These are phyloP conservation scores for Martiniozyma asiatica DNA, from an alignment of 1,139 yeast genomes.

Conservation along the genomic window DNA sequence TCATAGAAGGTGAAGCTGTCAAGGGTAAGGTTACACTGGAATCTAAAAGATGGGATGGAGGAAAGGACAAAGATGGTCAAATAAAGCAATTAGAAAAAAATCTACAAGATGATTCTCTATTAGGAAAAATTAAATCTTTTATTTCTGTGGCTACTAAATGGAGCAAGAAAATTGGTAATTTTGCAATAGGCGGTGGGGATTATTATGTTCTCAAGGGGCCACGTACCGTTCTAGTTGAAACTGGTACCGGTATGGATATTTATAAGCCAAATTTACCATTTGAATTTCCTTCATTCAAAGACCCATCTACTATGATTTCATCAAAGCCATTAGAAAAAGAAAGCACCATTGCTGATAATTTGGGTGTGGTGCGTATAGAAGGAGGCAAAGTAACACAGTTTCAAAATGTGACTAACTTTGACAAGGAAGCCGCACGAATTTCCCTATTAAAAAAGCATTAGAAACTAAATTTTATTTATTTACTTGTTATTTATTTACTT, in stretches of 20 bases:
- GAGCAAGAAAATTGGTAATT: too few species aligned
- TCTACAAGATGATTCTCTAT: too few species aligned
- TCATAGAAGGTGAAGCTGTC: too few species aligned
- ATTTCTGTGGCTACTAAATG: too few species aligned
- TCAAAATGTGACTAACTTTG: constrained; percentile 33
- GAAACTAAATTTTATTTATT: too few species aligned
- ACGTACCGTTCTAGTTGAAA: constrained; percentile 38
- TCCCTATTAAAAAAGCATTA: too few species aligned
- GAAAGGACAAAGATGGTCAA: too few species aligned
- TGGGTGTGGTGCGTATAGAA: constrained; percentile 33
- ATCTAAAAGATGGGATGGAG: too few species aligned
- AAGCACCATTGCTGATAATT: constrained; percentile 25
- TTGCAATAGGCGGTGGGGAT: constrained; percentile 23
- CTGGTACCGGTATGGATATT: constrained; percentile 19
- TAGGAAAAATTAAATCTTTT: too few species aligned
- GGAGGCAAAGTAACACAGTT: constrained; percentile 29
- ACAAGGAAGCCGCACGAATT: constrained; percentile 26
- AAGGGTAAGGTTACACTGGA: too few species aligned
- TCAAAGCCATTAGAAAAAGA: constrained; percentile 14
- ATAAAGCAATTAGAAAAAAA: too few species aligned
- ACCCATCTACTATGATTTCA: constrained; percentile 1
- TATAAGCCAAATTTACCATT: constrained; percentile 5
- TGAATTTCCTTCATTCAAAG: not conserved
- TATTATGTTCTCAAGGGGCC: constrained; percentile 46
- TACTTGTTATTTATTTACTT: too few species aligned